Evolutionary conservation across 345 rosid genomes (phyloP).

Genomic region (Hibiscus syriacus): DNA sequence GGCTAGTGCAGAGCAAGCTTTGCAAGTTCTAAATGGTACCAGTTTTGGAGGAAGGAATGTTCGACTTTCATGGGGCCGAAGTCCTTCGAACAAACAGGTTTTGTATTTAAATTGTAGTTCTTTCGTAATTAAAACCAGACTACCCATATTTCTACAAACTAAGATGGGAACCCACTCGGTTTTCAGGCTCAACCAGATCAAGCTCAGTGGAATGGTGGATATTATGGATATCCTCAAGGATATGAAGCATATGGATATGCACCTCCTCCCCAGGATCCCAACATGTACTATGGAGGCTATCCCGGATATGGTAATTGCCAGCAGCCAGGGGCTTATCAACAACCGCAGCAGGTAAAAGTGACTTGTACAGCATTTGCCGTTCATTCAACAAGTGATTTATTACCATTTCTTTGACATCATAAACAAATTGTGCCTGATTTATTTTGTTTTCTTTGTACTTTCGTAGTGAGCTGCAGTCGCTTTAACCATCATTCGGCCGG

Average conservation of each 20-base stretch:
- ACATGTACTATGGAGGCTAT: constrained; percentile 80
- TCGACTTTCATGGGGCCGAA: constrained; percentile 97
- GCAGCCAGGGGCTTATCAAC: constrained; percentile 39
- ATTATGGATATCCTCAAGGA: constrained; percentile 76
- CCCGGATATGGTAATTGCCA: constrained; percentile 70
- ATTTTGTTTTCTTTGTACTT: neutral
- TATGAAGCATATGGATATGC: constrained; percentile 83
- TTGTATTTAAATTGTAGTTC: constrained; percentile 6
- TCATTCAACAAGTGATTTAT: neutral
- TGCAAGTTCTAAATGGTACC: constrained; percentile 66
- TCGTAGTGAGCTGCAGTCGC: neutral
- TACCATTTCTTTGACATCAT: neutral
- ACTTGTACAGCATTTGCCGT: neutral
- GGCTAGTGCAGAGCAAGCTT: constrained; percentile 78
- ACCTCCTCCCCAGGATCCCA: constrained; percentile 75
- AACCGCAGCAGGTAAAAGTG: constrained; percentile 63
- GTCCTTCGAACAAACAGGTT: constrained; percentile 92
- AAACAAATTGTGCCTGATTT: neutral
- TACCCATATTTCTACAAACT: neutral
- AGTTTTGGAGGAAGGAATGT: constrained; percentile 76
- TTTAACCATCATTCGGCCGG: neutral
- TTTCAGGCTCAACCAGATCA: constrained; percentile 67
- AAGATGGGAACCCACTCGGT: neutral
- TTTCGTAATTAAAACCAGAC: constrained; percentile 2
- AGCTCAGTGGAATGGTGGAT: constrained; percentile 78